Evolutionary conservation across 2,329 filamentous ascomycete species (phyloP).

Genomic region (Monosporascus sp.): DNA sequence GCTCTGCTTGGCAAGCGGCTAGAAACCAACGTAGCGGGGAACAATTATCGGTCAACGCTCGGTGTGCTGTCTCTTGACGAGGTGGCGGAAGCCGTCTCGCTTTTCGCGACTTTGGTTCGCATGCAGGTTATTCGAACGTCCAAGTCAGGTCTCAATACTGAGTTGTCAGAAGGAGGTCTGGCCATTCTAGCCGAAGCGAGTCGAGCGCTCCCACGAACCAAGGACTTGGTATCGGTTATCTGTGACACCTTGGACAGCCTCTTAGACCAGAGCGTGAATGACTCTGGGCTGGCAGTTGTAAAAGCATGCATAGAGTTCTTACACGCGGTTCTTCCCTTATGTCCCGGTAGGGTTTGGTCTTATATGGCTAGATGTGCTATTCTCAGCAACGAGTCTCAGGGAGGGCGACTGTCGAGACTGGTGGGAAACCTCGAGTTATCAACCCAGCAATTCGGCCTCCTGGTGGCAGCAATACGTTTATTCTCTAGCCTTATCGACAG

Average conservation of each 20-base stretch:
- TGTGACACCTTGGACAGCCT: constrained; percentile 78
- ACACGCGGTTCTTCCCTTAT: constrained; percentile 64
- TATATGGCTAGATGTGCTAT: constrained; percentile 78
- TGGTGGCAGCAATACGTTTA: constrained; percentile 67
- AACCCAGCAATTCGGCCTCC: constrained; percentile 69
- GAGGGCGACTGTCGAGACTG: constrained; percentile 71
- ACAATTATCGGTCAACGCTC: constrained; percentile 48
- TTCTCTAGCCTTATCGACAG: constrained; percentile 75
- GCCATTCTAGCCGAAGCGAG: constrained; percentile 55
- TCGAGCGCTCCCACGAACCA: constrained; percentile 50
- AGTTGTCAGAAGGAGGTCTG: constrained; percentile 30
- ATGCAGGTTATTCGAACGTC: constrained; percentile 39
- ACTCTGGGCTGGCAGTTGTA: constrained; percentile 61
- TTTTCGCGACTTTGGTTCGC: constrained; percentile 67
- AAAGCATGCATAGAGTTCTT: constrained; percentile 76
- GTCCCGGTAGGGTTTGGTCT: constrained; percentile 85
- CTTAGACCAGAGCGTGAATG: constrained; percentile 58
- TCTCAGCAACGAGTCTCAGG: constrained; percentile 69
- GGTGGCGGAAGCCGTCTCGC: constrained; percentile 66
- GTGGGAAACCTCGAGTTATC: constrained; percentile 79
- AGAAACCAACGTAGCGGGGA: constrained; percentile 59
- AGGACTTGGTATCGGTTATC: constrained; percentile 75
- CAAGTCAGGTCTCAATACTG: constrained; percentile 12
- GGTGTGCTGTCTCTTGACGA: constrained; percentile 54
- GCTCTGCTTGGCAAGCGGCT: constrained; percentile 74